phyloP scores from a whole-genome alignment of 768 basidiomycete species.

The Rubroboletus pulcherrimus region DNA sequence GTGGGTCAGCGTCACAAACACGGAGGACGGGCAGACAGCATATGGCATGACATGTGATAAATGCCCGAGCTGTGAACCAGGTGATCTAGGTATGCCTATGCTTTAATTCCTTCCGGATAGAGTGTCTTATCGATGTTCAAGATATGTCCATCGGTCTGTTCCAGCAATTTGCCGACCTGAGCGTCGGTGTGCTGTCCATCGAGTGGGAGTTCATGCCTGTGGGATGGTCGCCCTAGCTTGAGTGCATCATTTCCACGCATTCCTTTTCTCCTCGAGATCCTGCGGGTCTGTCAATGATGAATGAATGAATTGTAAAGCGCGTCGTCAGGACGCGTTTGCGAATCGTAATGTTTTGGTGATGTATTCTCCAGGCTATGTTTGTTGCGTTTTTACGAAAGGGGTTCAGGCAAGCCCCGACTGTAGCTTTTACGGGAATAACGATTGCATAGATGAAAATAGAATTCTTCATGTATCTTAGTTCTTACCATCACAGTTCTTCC shows the following conservation, averaged over 20 bases:
- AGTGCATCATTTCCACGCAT: slow-evolving; percentile 7
- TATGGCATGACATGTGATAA: slow-evolving; percentile 54
- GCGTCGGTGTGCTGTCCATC: slow-evolving; percentile 49
- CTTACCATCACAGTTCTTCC: slow-evolving; percentile 6
- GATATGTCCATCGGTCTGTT: slow-evolving; percentile 69
- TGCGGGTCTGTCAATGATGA: slow-evolving; percentile 5
- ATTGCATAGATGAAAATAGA: slow-evolving; percentile 15
- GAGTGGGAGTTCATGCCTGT: slow-evolving; percentile 58
- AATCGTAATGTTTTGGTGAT: slow-evolving; percentile 13
- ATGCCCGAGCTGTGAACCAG: slow-evolving; percentile 51
- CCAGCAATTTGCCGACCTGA: slow-evolving; percentile 44
- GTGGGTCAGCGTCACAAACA: slow-evolving; percentile 61
- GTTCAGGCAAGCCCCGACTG: slow-evolving; percentile 20
- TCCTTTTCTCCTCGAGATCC: not conserved
- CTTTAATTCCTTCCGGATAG: not conserved
- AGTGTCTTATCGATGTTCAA: slow-evolving; percentile 26
- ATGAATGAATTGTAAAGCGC: slow-evolving; percentile 8
- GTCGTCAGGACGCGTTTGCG: slow-evolving; percentile 20
- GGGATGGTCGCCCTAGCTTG: slow-evolving; percentile 39
- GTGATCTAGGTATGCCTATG: slow-evolving; percentile 52
- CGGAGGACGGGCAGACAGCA: slow-evolving; percentile 46
- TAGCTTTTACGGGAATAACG: slow-evolving; percentile 7
- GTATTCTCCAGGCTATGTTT: slow-evolving; percentile 22
- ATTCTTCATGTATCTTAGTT: slow-evolving; percentile 21
- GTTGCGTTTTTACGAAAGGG: slow-evolving; percentile 7